Evolutionary conservation across 1,139 yeast species (phyloP).

Genomic region (Yamadazyma friedrichii): DNA sequence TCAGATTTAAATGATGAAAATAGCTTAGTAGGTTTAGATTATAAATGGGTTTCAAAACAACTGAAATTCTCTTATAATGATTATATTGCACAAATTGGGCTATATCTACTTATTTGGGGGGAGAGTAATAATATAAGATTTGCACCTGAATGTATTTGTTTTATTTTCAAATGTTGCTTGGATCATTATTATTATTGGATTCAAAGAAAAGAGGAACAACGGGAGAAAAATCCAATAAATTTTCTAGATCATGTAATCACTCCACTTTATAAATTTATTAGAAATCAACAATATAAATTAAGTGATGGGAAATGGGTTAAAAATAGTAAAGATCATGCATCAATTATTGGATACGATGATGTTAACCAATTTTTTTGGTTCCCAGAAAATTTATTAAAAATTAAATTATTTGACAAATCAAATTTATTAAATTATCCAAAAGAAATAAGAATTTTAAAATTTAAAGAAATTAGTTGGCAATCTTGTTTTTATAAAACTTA

Average conservation of each 20-base stretch:
- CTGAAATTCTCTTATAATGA: conserved; percentile 18
- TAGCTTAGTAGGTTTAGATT: conserved; percentile 18
- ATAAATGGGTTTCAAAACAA: conserved; percentile 26
- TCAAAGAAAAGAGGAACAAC: neutral
- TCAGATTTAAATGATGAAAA: conserved; percentile 12
- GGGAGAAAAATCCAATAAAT: conserved; percentile 8
- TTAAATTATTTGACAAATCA: conserved; percentile 42
- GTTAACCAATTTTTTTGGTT: conserved; percentile 86
- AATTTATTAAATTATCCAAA: conserved; percentile 45
- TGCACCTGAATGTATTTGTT: conserved; percentile 44
- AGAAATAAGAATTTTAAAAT: conserved; percentile 42
- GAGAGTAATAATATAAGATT: conserved; percentile 43
- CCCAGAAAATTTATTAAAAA: conserved; percentile 54
- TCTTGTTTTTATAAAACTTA: conserved; percentile 70
- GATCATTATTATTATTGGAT: conserved; percentile 19
- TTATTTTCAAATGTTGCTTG: conserved; percentile 31
- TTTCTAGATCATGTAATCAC: conserved; percentile 42
- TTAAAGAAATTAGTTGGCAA: conserved; percentile 61
- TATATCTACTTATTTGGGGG: conserved; percentile 43
- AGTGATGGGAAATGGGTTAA: conserved; percentile 42
- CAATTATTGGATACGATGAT: conserved; percentile 82
- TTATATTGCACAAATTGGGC: conserved; percentile 28
- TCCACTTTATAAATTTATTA: conserved; percentile 44
- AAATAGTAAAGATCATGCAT: conserved; percentile 64
- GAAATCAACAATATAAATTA: conserved; percentile 41